These are phyloP conservation scores for Bolboschoenoplectus hybrid DNA, from an alignment of 202 grass and related monocot species.

Conservation along the genomic window DNA sequence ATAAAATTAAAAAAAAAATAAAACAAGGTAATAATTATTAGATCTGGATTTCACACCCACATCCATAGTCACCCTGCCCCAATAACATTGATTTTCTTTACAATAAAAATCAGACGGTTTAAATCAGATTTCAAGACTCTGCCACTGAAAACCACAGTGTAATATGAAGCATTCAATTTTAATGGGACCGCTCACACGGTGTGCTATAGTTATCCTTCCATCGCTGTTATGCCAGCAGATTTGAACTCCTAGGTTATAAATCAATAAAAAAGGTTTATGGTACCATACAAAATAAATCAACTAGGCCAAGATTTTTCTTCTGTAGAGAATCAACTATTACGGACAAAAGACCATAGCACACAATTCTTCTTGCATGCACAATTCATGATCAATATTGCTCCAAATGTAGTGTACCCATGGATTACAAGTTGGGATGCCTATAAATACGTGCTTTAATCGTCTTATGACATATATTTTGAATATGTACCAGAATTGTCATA, in stretches of 20 bases:
- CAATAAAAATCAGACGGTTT: neutral
- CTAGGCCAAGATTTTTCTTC: neutral
- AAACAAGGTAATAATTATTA: neutral
- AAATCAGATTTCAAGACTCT: neutral
- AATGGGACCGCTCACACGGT: neutral
- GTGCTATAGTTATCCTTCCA: neutral
- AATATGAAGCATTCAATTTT: neutral
- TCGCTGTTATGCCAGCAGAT: neutral
- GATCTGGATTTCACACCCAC: neutral
- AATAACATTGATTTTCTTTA: neutral
- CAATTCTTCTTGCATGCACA: neutral
- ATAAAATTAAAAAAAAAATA: neutral
- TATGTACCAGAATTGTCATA: neutral
- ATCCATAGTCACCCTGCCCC: neutral
- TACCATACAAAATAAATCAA: neutral
- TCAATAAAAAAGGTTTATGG: neutral
- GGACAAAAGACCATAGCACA: neutral
- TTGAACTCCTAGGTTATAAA: neutral
- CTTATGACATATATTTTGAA: neutral
- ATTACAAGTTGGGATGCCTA: neutral
- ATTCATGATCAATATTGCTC: neutral
- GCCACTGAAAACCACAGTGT: neutral
- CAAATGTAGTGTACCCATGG: neutral
- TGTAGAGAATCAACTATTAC: neutral
- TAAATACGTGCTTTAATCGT: neutral